phyloP scores from a whole-genome alignment of 345 rosid species.

The Rhodomyrtus tomentosa region DNA sequence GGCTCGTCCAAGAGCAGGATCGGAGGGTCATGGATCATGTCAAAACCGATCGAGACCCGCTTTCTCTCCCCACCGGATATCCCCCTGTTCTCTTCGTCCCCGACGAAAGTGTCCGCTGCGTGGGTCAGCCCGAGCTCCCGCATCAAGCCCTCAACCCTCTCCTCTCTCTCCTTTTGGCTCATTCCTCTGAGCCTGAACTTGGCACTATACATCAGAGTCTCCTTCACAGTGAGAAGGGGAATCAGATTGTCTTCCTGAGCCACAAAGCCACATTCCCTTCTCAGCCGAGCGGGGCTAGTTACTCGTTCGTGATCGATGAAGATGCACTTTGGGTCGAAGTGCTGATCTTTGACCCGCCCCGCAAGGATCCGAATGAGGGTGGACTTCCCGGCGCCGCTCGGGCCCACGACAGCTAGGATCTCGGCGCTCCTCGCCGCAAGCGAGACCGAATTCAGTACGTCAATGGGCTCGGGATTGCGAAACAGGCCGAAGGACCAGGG shows the following conservation, averaged over 20 bases:
- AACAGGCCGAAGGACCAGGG: constrained; percentile 12
- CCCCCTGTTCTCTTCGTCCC: constrained; percentile 62
- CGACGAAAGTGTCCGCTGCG: constrained; percentile 31
- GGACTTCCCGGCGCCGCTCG: constrained; percentile 86
- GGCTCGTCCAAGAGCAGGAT: constrained; percentile 82
- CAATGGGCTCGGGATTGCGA: constrained; percentile 28
- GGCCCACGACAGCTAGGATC: constrained; percentile 69
- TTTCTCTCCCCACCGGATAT: constrained; percentile 78
- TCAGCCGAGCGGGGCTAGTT: constrained; percentile 29
- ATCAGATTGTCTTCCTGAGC: constrained; percentile 76
- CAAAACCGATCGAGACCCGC: constrained; percentile 81
- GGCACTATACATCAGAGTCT: constrained; percentile 72
- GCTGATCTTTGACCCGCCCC: constrained; percentile 47
- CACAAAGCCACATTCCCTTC: constrained; percentile 71
- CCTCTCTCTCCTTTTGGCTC: constrained; percentile 36
- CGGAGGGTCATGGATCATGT: constrained; percentile 72
- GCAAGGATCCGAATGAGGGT: constrained; percentile 62
- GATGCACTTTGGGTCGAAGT: constrained; percentile 39
- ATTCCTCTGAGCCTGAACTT: constrained; percentile 53
- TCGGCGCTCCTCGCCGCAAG: constrained; percentile 55
- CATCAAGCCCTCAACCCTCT: constrained; percentile 56
- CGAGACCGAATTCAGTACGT: constrained; percentile 53
- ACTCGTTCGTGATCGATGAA: constrained; percentile 26
- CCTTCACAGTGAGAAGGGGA: constrained; percentile 77
- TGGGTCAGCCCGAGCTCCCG: constrained; percentile 60